Evolutionary conservation across 371 early-diverging fungal genomes (phyloP), one percentile per base, ranked within the genome.

Genomic region (Mucor mucedo): DNA sequence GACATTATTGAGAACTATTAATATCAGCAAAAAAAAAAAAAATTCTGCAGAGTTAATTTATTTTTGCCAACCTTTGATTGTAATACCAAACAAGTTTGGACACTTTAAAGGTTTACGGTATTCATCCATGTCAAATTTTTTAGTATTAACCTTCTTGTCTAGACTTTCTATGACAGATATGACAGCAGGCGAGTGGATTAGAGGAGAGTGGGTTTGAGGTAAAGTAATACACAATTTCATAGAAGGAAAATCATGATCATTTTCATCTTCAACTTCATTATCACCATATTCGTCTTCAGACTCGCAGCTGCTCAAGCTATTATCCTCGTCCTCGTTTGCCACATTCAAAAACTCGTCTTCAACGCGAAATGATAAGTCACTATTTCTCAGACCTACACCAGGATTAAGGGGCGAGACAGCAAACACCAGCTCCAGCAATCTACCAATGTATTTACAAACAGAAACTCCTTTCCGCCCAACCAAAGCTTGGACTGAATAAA

Each of bases 351-450:
- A 14, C 13, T 32, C 40, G 1, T 56, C 40, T 11, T 53, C 14
- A 2, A 60, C 60, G 1, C 56, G 63, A 48, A 66, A 71, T 9
- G 71, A 66, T n/a, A 71, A 47, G 1, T 79, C 82, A 41, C 73
- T 75, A 21, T 68, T 55, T 3, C 65, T 38, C 11, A 81, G 38
- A 11, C 75, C 79, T 4, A 76, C 41, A 8, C 79, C 83, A 4
- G 80, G 80, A 5, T 61, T 58, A 3, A 79, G 50, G 21, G 80
- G 80, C 2, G 83, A 79, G 7, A 82, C 71, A 14, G 72, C 72
- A 62, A 76, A 79, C 4, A 78, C 67, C 14, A 79, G 61, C 48
- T 79, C 83, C 77, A 82, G 72, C 32, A 82, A 57, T 49, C 77
- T 57, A 8, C 83, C 83, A 13, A 82, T 45, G 42, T 73, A 82